Evolutionary conservation across 345 rosid genomes (phyloP), one percentile per base, ranked within the genome.

Genomic region (Combretum micranthum): DNA sequence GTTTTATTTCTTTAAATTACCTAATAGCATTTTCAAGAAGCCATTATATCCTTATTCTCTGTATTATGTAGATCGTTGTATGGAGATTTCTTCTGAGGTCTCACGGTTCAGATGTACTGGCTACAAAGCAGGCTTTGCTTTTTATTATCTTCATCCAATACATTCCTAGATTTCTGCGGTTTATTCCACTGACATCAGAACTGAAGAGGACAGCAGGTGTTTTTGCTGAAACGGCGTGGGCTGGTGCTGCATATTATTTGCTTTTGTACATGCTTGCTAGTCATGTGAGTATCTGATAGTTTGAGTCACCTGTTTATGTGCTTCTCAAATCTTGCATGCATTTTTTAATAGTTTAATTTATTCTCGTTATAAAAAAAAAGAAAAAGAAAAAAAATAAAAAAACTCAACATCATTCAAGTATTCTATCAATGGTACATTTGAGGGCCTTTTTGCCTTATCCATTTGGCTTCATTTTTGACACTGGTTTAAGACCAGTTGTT

Each of bases 181-280:
- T 88, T 20, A 15, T 75, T 12, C 97, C 99, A 2, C 66, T 93
- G 53, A 81, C 83, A 60, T 75, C 95, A 61, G 99, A 93, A 80
- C 76, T 93, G 59, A 93, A 83, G 73, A 86, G 99, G 67, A 89
- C 99, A 43, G 74, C 96, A 1, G 99, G 99, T 56, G 96, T 93
- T 56, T 83, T 93, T 67, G 97, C 96, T 60, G 94, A 93, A 80
- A 86, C 97, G 26, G 94, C 94, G 42, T 89, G 97, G 99, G 94
- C 97, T 21, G 99, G 99, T 70, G 99, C 99, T 70, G 99, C 86
- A 39, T 89, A 73, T 75, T 88, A 93, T 74, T 70, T 93, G 79
- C 83, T 93, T 19, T 62, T 89, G 56, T 93, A 89, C 83, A 86
- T 93, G 96, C 97, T 93, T 59, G 95, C 94, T 42, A 93, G 99